Evolutionary conservation across 1,284 basidiomycete genomes (phyloP), one percentile per base, ranked within the genome.

Genomic region (Cutaneotrichosporon cavernicola): DNA sequence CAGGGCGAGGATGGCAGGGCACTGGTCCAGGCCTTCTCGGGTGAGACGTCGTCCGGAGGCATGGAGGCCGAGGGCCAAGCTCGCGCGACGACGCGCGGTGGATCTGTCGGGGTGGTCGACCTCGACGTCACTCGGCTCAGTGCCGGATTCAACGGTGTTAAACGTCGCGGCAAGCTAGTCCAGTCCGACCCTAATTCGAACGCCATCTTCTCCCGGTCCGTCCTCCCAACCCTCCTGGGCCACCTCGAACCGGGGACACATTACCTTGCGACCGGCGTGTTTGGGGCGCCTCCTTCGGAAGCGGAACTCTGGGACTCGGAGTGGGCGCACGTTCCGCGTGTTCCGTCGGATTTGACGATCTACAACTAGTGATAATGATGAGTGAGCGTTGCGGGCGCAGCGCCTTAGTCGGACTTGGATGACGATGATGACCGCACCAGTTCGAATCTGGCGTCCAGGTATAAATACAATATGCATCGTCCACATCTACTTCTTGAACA

Each of bases 171-270:
- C 5, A 79, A 77, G 65, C 85, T 86, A n/a, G 75, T 90, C 31
- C 83, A 89, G 55, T 86, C 85, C 26, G 89, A 90, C 74, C 86
- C 89, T 32, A 90, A 90, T 76, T 85, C 88, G 36, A 90, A 89
- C 73, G 76, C 90, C 71, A 85, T 90, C 70, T 86, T 86, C 43
- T 83, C 88, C 5, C 81, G 89, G 30, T 86, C 88, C 36, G 84
- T 89, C 14, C 75, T 90, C 64, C 89, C 89, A 5, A 88, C 86
- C 34, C 81, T 90, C 43, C 66, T 85, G 65, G 86, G 82, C 2
- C 82, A 83, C 46, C 82, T 87, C 63, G 76, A 77, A 32, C 71
- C 81, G 2, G 78, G 81, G 6, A 77, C 77, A 13, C 77, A 82
- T 14, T 89, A 87, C 88, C 73, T 89, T 36, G 84, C 86, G n/a